These are phyloP conservation scores for Gigaspora rosea DNA, from an alignment of 192 early-diverging fungal genomes.

Conservation along the genomic window DNA sequence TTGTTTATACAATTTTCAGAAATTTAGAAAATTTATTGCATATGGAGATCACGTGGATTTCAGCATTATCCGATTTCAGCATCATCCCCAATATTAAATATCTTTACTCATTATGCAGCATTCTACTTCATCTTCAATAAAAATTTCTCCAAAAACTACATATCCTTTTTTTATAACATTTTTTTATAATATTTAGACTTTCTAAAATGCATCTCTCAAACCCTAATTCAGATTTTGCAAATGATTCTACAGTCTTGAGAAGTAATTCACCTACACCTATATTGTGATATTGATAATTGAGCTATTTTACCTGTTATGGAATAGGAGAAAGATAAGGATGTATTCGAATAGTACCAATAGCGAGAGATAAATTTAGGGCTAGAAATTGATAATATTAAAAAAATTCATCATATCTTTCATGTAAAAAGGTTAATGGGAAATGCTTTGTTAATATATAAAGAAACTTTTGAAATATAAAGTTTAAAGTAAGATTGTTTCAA, in stretches of 20 bases:
- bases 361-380: neutral
- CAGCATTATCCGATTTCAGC: too few relatives aligned
- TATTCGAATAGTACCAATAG: slow-evolving; percentile 21
- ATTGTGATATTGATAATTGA: neutral
- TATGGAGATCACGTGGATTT: too few relatives aligned
- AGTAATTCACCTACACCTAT: neutral
- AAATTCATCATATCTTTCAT: neutral
- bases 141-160: neutral
- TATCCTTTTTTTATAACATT: slow-evolving; percentile 16
- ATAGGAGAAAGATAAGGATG: neutral
- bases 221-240: slow-evolving; percentile 1
- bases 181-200: slow-evolving; percentile 7
- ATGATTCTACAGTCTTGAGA: neutral
- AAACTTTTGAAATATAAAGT: too few relatives aligned
- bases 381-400: neutral
- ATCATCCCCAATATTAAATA: too few relatives aligned
- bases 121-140: slow-evolving; percentile 9
- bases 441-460: neutral
- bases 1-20: too few relatives aligned
- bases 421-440: neutral
- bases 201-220: slow-evolving; percentile 4
- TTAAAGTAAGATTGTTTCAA: too few relatives aligned
- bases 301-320: neutral
- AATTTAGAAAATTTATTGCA: too few relatives aligned
- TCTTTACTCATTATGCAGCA: slow-evolving; percentile 6